Evolutionary conservation across 306 rosid genomes (phyloP).

Genomic region (Aeschynomene evenia): DNA sequence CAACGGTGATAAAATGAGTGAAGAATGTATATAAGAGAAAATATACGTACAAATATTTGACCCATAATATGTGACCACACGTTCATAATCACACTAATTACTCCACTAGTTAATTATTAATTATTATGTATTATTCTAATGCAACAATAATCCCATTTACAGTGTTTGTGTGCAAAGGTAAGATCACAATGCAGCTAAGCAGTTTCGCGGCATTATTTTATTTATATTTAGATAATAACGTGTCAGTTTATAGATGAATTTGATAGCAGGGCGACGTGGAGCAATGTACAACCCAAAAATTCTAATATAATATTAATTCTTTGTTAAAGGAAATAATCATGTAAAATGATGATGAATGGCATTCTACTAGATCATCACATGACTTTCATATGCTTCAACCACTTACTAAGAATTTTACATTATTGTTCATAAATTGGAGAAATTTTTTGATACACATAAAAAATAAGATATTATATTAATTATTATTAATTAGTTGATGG

Average conservation of each 20-base stretch:
- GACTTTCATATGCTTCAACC: too few species aligned
- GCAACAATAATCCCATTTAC: neutral
- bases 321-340: neutral
- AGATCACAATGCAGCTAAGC: neutral
- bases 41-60: too few species aligned
- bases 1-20: too few species aligned
- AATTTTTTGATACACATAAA: too few species aligned
- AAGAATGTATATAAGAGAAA: too few species aligned
- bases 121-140: neutral
- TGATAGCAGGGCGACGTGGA: neutral
- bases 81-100: slow-evolving; percentile 15
- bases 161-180: neutral
- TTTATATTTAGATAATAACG: neutral
- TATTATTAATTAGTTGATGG: too few species aligned
- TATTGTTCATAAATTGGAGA: too few species aligned
- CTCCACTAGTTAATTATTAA: too few species aligned
- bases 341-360: too few species aligned
- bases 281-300: neutral
- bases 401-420: too few species aligned
- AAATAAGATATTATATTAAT: too few species aligned
- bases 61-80: neutral
- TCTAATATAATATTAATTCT: neutral
- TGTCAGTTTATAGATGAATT: neutral
- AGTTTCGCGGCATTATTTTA: slow-evolving; percentile 1
- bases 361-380: too few species aligned